phyloP scores from a whole-genome alignment of 371 early-diverging fungal genomes.

The Mortierella sp. region DNA sequence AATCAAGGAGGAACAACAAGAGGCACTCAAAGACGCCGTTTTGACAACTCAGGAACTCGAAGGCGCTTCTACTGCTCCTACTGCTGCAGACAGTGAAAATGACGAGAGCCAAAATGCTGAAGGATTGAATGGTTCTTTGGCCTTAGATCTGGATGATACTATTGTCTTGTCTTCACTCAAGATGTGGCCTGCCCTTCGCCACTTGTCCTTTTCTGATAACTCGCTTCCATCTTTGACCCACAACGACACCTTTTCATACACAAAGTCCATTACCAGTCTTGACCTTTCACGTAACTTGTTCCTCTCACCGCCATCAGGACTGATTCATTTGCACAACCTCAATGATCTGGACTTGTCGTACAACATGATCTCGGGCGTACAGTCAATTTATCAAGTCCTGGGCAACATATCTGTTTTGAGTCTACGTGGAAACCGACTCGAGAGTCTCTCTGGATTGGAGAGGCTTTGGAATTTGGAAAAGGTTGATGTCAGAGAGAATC shows the following conservation, averaged over 20 bases:
- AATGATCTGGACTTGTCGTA: constrained; percentile 71
- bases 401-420: constrained; percentile 76
- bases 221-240: constrained; percentile 66
- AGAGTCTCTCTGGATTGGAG: constrained; percentile 73
- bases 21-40: constrained; percentile 45
- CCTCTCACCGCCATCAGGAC: constrained; percentile 69
- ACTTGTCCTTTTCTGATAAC: constrained; percentile 70
- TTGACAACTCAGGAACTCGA: constrained; percentile 8
- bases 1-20: constrained; percentile 42
- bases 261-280: constrained; percentile 67
- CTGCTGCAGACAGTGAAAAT: constrained; percentile 9
- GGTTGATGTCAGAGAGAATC: constrained; percentile 77
- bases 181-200: constrained; percentile 64
- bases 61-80: not conserved
- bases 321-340: constrained; percentile 69
- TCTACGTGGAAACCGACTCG: constrained; percentile 76
- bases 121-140: not conserved
- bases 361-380: constrained; percentile 74
- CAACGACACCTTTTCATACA: constrained; percentile 57
- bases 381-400: constrained; percentile 72
- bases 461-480: constrained; percentile 79
- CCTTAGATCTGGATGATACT: constrained; percentile 18
- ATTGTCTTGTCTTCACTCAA: constrained; percentile 38
- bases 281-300: constrained; percentile 77
- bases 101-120: not conserved